Conservation (phyloP, 2,329 filamentous ascomycete species). For the Chaetomium sp. region DNA sequence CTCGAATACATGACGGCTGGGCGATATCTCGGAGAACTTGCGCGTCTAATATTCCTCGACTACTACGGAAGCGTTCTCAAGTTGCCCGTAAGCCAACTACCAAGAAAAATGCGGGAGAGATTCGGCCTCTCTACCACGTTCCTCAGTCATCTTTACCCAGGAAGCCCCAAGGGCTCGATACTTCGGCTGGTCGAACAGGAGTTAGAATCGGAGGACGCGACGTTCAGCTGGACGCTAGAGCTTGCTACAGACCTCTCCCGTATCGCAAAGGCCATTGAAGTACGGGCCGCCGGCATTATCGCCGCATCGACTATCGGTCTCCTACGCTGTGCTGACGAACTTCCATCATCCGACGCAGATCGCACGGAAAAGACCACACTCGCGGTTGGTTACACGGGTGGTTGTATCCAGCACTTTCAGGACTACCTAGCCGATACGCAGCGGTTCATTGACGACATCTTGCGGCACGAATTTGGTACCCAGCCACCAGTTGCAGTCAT, state of each 20-base stretch:
- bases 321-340: constrained; percentile 61
- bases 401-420: constrained; percentile 63
- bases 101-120: constrained; percentile 46
- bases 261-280: constrained; percentile 64
- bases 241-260: constrained; percentile 54
- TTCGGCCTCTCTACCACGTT: constrained; percentile 67
- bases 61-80: constrained; percentile 45
- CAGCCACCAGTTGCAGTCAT: constrained; percentile 35
- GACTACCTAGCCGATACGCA: constrained; percentile 22
- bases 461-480: constrained; percentile 35
- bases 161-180: constrained; percentile 34
- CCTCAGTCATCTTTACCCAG: constrained; percentile 61
- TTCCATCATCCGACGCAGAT: constrained; percentile 33
- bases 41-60: constrained; percentile 62
- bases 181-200: constrained; percentile 43
- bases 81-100: constrained; percentile 40
- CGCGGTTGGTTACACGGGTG: constrained; percentile 72
- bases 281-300: constrained; percentile 65
- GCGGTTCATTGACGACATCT: constrained; percentile 46
- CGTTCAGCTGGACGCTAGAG: constrained; percentile 56
- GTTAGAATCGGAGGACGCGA: constrained; percentile 39
- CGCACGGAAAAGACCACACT: constrained; percentile 42
- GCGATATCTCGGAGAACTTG: constrained; percentile 70
- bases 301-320: constrained; percentile 67
- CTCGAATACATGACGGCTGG: constrained; percentile 81